Base-by-base conservation (phyloP, 2,329 filamentous ascomycete genomes). In the Neonectria hederae region DNA sequence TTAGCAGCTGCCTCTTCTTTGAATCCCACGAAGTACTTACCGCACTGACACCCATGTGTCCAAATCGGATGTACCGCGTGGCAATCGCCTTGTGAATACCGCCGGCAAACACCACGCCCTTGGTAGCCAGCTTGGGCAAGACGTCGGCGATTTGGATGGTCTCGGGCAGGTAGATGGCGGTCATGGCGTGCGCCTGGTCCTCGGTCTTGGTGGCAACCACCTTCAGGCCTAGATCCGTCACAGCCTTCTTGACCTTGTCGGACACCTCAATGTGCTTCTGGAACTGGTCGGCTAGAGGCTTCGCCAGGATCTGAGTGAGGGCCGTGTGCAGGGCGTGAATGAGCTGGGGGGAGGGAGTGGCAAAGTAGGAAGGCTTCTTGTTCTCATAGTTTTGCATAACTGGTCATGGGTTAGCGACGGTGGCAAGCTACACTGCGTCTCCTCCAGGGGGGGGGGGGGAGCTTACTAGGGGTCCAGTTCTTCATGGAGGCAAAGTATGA, bases 351-450 rank as follows among this genome's bases (percentile, higher is more conserved):
- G 94, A 94, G 1, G 96, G 96, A 1, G 96, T 99, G 40, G 96
- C 96, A 76, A 99, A 99, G 85, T 99, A 99, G 2, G 94, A 97
- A 40, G 96, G 89, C 84, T 98, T 99, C 84, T 94, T 93, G 69
- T 93, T 93, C 83, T 99, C 96, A 81, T 99, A 99, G 83, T 97
- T 98, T 83, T 96, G 90, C 95, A 99, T 98, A 80, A 99, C 91
- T 92, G 26, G 14, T 21, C 17, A 11, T 19, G 22, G 21, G 63
- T 75, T 56, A 75, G 69, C 46, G 53, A 28, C 19, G 21, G 46
- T 38, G 54, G 43, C 38, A 45, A 28, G 28, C 21, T 24, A 19
- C 5, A 22, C 5, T 19, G 3, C 2, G 28, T 14, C 24, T 54
- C 8, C 14, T 38, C 45, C 3, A 38, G 5, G 9, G 5, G 14